Percentiles rank a stretch among this genome's conserved stretches.
Conservation (phyloP, 108 stramenopile genomes). For the Skeletonema grethae region DNA sequence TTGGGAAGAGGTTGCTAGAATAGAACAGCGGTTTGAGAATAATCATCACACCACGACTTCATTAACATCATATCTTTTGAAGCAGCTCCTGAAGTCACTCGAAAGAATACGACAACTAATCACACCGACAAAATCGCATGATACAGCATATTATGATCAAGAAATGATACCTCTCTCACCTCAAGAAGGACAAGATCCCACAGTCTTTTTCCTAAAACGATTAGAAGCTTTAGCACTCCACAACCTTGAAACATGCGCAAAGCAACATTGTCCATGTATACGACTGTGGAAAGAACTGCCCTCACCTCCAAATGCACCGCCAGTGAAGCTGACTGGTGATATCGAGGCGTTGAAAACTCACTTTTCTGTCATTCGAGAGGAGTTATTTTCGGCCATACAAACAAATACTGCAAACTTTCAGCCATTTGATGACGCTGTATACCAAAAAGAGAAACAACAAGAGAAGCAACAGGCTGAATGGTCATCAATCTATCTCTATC, state of each 20-base stretch:
- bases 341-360: slow-evolving; percentile 26
- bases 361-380: slow-evolving; percentile 23
- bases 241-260: slow-evolving; percentile 3
- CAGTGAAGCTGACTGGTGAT: slow-evolving; percentile 32
- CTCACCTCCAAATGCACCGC: slow-evolving; percentile 19
- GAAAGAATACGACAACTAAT: neutral
- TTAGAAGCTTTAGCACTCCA: slow-evolving; percentile 42
- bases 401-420: slow-evolving; percentile 9
- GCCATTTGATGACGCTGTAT: slow-evolving; percentile 42
- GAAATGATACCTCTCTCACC: slow-evolving; percentile 19
- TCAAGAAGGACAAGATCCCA: slow-evolving; percentile 38
- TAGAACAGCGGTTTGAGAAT: neutral
- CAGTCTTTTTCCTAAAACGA: slow-evolving; percentile 40
- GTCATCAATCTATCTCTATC: slow-evolving; percentile 46
- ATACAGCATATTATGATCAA: neutral
- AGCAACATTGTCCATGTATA: slow-evolving; percentile 27
- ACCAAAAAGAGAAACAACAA: slow-evolving; percentile 8
- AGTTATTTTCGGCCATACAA: slow-evolving; percentile 13
- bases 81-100: neutral
- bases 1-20: slow-evolving; percentile 15
- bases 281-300: slow-evolving; percentile 37
- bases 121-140: neutral
- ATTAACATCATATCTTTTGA: neutral
- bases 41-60: neutral
- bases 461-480: slow-evolving; percentile 21